These are phyloP conservation scores for Cladobotryum mycophilum DNA, from an alignment of 2,329 filamentous ascomycete species.

Conservation along the genomic window DNA sequence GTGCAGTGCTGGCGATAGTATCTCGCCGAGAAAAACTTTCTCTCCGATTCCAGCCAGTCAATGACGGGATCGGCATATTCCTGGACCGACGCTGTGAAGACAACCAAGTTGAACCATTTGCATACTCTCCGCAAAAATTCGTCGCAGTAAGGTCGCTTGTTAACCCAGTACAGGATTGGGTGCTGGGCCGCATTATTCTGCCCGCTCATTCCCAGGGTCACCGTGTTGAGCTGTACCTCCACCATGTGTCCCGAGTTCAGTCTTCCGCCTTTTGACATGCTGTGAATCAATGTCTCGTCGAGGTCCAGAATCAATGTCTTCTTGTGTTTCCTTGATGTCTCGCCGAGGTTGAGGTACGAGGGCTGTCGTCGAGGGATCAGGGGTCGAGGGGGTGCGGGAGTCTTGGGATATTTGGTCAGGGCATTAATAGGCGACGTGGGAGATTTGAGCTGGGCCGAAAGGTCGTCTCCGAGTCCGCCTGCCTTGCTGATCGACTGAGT, in stretches of 20 bases:
- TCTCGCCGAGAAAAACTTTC: constrained; percentile 88
- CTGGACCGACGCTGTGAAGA: constrained; percentile 96
- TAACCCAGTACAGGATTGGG: constrained; percentile 96
- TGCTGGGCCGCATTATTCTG: constrained; percentile 70
- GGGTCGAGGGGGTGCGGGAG: constrained; percentile 81
- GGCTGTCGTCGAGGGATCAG: constrained; percentile 84
- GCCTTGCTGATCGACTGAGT: constrained; percentile 43
- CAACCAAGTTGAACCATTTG: constrained; percentile 96
- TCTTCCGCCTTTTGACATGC: constrained; percentile 90
- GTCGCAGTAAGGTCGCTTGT: constrained; percentile 94
- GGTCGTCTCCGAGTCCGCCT: constrained; percentile 39
- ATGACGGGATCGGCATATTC: constrained; percentile 98
- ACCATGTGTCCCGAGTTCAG: constrained; percentile 99
- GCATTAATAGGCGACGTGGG: constrained; percentile 75
- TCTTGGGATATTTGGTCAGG: constrained; percentile 84
- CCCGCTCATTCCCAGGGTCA: constrained; percentile 59
- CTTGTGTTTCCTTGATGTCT: constrained; percentile 55
- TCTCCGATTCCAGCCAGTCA: constrained; percentile 94
- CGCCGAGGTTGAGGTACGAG: constrained; percentile 64
- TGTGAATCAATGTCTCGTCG: constrained; percentile 96
- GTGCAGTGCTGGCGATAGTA: constrained; percentile 98
- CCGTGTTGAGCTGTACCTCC: constrained; percentile 81
- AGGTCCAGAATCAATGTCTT: constrained; percentile 95
- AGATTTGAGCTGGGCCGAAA: constrained; percentile 83
- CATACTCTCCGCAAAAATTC: constrained; percentile 87